Evolutionary conservation across 2,329 filamentous ascomycete genomes (phyloP).

Genomic region (Thielaviopsis populi): DNA sequence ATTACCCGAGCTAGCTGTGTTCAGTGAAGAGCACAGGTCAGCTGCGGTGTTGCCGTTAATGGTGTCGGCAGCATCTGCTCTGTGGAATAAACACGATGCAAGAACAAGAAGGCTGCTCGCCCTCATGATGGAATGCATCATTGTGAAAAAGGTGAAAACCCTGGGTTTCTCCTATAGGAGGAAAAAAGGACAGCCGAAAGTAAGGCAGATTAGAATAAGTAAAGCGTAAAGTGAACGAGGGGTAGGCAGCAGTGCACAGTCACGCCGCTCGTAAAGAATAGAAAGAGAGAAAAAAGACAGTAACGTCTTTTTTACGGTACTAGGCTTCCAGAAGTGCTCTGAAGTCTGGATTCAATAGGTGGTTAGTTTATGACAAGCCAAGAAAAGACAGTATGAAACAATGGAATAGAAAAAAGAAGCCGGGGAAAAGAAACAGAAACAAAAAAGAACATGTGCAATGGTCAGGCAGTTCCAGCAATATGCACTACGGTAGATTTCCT

Average conservation of each 20-base stretch:
- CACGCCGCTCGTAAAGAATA: neutral
- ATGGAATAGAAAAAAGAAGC: neutral
- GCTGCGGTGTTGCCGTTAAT: conserved; percentile 16
- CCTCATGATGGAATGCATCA: neutral
- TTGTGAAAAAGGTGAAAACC: neutral
- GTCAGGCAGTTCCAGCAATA: neutral
- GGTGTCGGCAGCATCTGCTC: neutral
- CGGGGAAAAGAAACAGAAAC: neutral
- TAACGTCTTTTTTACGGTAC: neutral
- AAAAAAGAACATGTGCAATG: neutral
- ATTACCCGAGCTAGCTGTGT: conserved; percentile 29
- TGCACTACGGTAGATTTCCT: neutral
- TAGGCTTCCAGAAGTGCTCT: neutral
- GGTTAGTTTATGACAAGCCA: neutral
- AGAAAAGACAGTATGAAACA: neutral
- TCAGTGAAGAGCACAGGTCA: conserved; percentile 20
- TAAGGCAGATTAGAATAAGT: neutral
- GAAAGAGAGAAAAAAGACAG: neutral
- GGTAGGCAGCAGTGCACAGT: neutral
- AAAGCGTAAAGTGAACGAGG: neutral
- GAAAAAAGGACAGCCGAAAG: neutral
- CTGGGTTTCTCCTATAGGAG: neutral
- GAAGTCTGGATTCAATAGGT: neutral
- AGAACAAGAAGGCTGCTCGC: conserved; percentile 1
- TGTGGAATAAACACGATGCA: neutral